Conservation (phyloP, 2,329 filamentous ascomycete species). For the Diaporthe destruens region DNA sequence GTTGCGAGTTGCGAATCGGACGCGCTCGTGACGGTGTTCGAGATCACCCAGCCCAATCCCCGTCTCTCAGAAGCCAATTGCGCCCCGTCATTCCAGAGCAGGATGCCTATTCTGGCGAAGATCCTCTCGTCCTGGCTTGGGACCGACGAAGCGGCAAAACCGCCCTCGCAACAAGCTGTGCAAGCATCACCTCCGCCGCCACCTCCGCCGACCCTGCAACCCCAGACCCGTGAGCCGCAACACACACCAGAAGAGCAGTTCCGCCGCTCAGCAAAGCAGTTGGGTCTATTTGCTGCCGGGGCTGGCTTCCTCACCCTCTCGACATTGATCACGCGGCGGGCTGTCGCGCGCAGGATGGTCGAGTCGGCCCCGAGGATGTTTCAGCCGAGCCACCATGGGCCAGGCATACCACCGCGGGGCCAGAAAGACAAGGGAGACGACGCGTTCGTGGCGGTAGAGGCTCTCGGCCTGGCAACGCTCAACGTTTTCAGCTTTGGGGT, state of each 20-base stretch:
- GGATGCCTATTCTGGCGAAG: slow-evolving; percentile 33
- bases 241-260: slow-evolving; percentile 43
- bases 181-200: background rate
- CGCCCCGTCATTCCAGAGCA: background rate
- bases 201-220: background rate
- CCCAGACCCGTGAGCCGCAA: slow-evolving; percentile 4
- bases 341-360: slow-evolving; percentile 73
- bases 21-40: background rate
- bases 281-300: slow-evolving; percentile 80
- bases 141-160: slow-evolving; percentile 26
- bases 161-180: slow-evolving; percentile 18
- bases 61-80: background rate
- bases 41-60: background rate
- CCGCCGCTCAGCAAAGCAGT: slow-evolving; percentile 68
- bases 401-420: slow-evolving; percentile 44
- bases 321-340: slow-evolving; percentile 76
- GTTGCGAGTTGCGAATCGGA: background rate
- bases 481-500: slow-evolving; percentile 84
- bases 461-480: slow-evolving; percentile 86
- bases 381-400: slow-evolving; percentile 66
- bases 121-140: slow-evolving; percentile 33
- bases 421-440: slow-evolving; percentile 65
- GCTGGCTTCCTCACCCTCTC: slow-evolving; percentile 81
- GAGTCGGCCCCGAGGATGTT: slow-evolving; percentile 79
- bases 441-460: slow-evolving; percentile 81